Evolutionary conservation across 352 stramenopile species (phyloP), one percentile per base, ranked within the genome.

Genomic region (Phytophthora pisi): DNA sequence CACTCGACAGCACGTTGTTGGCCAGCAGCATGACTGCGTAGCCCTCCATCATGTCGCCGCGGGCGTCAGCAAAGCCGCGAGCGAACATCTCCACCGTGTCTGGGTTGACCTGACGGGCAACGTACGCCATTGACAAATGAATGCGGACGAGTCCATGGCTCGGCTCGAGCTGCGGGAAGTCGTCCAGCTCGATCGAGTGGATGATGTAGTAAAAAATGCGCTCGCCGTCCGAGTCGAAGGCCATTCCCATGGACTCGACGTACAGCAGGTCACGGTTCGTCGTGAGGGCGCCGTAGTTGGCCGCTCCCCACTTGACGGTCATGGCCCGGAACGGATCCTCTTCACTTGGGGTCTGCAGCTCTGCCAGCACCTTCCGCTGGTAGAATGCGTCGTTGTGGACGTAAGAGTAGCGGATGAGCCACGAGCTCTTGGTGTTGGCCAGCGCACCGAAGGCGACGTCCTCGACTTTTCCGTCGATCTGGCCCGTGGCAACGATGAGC

Each of bases 111-210:
- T 83, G 74, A 0, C 78, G 71, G 0, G 70, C 51, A 49, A 89
- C 76, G 55, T 80, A 88, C 68, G 80, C 89, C 6, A 81, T 70
- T 3, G 78, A 88, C 2, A 70, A 23, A 2, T 75, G 63, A n/a
- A 67, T 62, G n/a, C 82, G 78, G 11, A 83, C 68, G 42, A 88
- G 68, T 20, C 68, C 62, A 47, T 64, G 52, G 34, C 51, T 18
- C 7, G 31, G 59, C 10, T 70, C 50, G 11, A 70, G 42, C 2
- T 56, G 51, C 10, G 57, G 58, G 16, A 51, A 74, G 3, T 64
- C 63, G 16, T 68, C 63, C 24, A 84, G 38, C 16, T 75, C 70
- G 18, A 79, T 73, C 18, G 73, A 81, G 38, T 84, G 74, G 43
- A 79, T 74, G 20, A 84, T 56, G 24, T 66, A 74, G 62, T 86